Percentiles rank a stretch among this genome's conserved stretches.
These are phyloP conservation scores for Neckera pumila DNA, from an alignment of 225 moss, liverwort and hornwort genomes.

Conservation along the genomic window DNA sequence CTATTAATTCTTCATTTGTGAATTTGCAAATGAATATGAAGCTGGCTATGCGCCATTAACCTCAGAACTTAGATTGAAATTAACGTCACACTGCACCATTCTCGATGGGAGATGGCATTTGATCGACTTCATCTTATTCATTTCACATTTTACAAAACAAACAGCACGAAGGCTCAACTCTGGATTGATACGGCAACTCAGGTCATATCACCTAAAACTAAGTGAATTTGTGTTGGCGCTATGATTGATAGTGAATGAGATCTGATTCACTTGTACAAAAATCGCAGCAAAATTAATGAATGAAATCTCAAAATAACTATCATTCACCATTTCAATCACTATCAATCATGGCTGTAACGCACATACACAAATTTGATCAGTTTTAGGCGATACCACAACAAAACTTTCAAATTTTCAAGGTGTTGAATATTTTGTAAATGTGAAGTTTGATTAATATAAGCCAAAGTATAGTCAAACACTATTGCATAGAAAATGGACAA, in stretches of 20 bases:
- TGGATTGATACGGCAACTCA: not conserved
- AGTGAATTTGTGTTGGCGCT: not conserved
- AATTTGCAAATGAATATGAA: too few relatives aligned
- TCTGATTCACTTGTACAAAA: not conserved
- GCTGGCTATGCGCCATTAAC: not conserved
- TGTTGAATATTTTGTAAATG: not conserved
- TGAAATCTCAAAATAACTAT: too few relatives aligned
- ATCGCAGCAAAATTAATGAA: not conserved
- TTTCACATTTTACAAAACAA: not conserved
- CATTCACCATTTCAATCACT: not conserved
- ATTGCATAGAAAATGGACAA: not conserved
- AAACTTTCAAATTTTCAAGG: not conserved
- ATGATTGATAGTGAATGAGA: not conserved
- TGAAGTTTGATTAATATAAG: not conserved
- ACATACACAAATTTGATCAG: not conserved
- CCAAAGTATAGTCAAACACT: not conserved
- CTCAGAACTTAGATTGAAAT: not conserved
- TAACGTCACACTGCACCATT: not conserved
- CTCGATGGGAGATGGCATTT: not conserved
- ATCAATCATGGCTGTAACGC: not conserved
- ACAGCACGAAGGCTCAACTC: too few relatives aligned
- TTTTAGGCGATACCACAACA: not conserved
- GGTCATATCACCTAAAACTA: not conserved
- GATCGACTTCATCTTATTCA: not conserved
- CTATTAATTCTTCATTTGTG: not conserved